Percentiles rank a stretch among this genome's conserved stretches.
Conservation (phyloP, 2,329 filamentous ascomycete genomes). For the Pezicula rhizophila region DNA sequence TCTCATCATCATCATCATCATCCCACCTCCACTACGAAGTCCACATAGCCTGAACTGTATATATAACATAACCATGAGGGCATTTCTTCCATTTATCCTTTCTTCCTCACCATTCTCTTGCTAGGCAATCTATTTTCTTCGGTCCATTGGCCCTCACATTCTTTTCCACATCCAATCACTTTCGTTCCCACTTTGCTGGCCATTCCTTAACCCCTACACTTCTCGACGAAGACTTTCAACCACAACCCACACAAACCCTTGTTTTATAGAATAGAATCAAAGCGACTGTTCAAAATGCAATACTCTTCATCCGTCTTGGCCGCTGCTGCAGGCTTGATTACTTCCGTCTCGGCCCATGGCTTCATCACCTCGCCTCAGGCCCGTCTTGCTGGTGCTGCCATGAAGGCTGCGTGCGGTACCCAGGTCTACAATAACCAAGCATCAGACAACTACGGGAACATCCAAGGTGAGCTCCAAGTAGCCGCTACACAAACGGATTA, state of each 20-base stretch:
- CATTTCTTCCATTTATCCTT: too few relatives aligned
- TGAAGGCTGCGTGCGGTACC: conserved; percentile 38
- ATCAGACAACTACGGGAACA: conserved; percentile 25
- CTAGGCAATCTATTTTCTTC: conserved; percentile 17
- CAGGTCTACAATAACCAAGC: conserved; percentile 31
- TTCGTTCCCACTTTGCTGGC: conserved; percentile 14
- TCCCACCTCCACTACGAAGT: too few relatives aligned
- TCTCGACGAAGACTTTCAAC: background rate
- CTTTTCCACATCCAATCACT: conserved; percentile 9
- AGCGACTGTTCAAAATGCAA: conserved; percentile 16
- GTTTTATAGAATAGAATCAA: background rate
- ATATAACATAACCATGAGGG: too few relatives aligned
- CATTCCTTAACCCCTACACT: conserved; percentile 4
- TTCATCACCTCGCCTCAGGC: conserved; percentile 37
- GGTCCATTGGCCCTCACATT: conserved; percentile 14
- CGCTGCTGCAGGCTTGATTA: conserved; percentile 23
- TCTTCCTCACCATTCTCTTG: conserved; percentile 6
- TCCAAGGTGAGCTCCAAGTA: conserved; percentile 29
- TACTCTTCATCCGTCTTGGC: conserved; percentile 18
- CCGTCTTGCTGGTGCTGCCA: conserved; percentile 37
- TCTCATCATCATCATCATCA: too few relatives aligned
- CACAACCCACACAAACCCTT: too few relatives aligned
- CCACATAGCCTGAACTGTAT: too few relatives aligned
- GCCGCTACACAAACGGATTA: conserved; percentile 28
- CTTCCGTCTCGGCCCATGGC: conserved; percentile 41